Percentiles rank a stretch among this genome's conserved stretches.
These are phyloP conservation scores for Oryza glaberrima DNA, from an alignment of 176 grass and related monocot genomes.

Conservation along the genomic window DNA sequence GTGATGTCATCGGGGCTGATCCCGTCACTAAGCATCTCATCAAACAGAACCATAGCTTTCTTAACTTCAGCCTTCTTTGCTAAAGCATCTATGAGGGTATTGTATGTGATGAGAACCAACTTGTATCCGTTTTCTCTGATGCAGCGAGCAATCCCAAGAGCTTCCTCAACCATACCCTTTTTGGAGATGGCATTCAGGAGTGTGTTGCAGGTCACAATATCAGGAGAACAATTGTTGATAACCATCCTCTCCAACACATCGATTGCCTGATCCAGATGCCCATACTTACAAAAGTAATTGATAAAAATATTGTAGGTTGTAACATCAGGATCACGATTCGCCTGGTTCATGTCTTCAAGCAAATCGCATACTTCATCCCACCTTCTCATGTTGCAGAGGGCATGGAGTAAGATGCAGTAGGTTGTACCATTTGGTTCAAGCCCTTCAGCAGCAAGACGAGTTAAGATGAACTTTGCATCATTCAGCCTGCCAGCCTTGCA, in stretches of 20 bases:
- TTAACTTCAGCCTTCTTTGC: constrained; percentile 63
- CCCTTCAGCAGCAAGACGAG: constrained; percentile 53
- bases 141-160: constrained; percentile 55
- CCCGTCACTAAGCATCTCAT: constrained; percentile 65
- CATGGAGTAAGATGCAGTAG: constrained; percentile 74
- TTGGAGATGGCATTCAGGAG: constrained; percentile 69
- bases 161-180: constrained; percentile 62
- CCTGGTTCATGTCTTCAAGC: constrained; percentile 56
- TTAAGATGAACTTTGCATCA: constrained; percentile 50
- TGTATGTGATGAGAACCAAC: constrained; percentile 69
- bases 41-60: constrained; percentile 58
- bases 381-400: constrained; percentile 55
- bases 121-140: constrained; percentile 60
- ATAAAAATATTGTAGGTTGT: constrained; percentile 82
- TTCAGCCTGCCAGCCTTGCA: constrained; percentile 65
- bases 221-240: constrained; percentile 55
- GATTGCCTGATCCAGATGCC: constrained; percentile 65
- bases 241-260: constrained; percentile 71
- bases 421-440: constrained; percentile 66
- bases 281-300: constrained; percentile 70
- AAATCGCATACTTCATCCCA: constrained; percentile 67
- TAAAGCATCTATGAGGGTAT: constrained; percentile 75
- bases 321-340: constrained; percentile 59
- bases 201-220: constrained; percentile 85
- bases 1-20: constrained; percentile 69